Evolutionary conservation across 805 yeast genomes (phyloP), one percentile per base, ranked within the genome.

Genomic region (Metschnikowia henanensis): DNA sequence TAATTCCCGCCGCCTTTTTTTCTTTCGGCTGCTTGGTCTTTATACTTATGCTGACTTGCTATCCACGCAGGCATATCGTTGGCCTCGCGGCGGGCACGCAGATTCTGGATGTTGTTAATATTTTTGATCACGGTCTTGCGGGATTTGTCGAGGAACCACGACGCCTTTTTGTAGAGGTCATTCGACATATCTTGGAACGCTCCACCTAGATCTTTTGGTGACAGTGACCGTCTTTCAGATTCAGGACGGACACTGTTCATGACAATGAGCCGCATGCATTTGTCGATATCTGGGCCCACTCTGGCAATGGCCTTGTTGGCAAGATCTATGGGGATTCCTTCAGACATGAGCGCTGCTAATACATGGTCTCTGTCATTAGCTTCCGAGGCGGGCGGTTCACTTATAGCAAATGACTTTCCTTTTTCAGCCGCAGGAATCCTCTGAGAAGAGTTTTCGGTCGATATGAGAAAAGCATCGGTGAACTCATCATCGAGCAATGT

Each of bases 301-400:
- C 69, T 64, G 6, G 64, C 72, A 29, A 88, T 68, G 0, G 95
- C 95, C 2, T 65, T 63, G 20, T 71, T 74, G 4, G 94, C 81
- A 40, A 72, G 77, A 2, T 79, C 81, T 1, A 76, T 66, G 1
- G 83, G 62, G 55, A 88, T 88, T 2, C 96, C 96, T 80, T 88
- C 88, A 46, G 87, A 94, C 2, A 86, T 63, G 33, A 87, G 68
- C 52, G 81, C 86, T 0, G 92, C 92, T 15, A 87, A 58, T 1
- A 80, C 71, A 32, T 65, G 66, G 50, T 81, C 86, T 35, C 62
- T 60, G 45, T 57, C 39, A 20, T 31, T 26, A 2, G 37, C 16
- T 17, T 21, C 42, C 12, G 30, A 16, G 23, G 23, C 6, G n/a
- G n/a, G n/a, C n/a, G n/a, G n/a, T n/a, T n/a, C n/a, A n/a, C n/a